A percentile compares a stretch with the other conserved stretches of the same genome.
phyloP scores from a whole-genome alignment of 1,139 yeast genomes.

The Saccharomycopsis hybrid region DNA sequence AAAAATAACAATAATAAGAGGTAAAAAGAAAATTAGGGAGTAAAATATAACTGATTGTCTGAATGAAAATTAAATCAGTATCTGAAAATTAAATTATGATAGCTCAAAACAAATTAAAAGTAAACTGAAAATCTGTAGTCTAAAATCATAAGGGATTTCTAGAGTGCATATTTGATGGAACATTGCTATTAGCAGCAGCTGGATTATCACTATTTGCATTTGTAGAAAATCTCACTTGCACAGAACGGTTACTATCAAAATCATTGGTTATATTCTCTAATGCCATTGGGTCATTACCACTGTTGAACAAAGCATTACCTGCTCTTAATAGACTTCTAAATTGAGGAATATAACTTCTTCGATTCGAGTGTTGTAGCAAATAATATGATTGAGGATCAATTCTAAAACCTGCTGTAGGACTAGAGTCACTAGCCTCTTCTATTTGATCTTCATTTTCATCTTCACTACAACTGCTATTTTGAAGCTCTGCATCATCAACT shows the following conservation, averaged over 20 bases:
- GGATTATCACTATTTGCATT: not conserved
- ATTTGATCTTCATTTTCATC: constrained; percentile 35
- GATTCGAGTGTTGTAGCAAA: constrained; percentile 17
- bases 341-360: constrained; percentile 1
- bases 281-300: constrained; percentile 19
- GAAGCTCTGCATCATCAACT: constrained; percentile 1
- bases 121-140: too few species aligned
- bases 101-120: too few species aligned
- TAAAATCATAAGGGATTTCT: not conserved
- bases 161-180: not conserved
- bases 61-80: too few species aligned
- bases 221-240: not conserved
- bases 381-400: constrained; percentile 14
- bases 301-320: constrained; percentile 23
- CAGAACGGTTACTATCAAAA: constrained; percentile 22
- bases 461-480: constrained; percentile 47
- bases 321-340: constrained; percentile 7
- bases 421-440: constrained; percentile 21
- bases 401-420: constrained; percentile 7
- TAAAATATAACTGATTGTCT: not conserved
- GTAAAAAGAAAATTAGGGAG: not conserved
- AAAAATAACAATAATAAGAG: not conserved
- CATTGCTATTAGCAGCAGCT: not conserved
- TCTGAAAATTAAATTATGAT: too few species aligned
- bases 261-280: constrained; percentile 2